A percentile compares a stretch with the other conserved stretches of the same genome.
Conservation (phyloP, 108 stramenopile genomes). For the Cyclostephanos tholiformis region DNA sequence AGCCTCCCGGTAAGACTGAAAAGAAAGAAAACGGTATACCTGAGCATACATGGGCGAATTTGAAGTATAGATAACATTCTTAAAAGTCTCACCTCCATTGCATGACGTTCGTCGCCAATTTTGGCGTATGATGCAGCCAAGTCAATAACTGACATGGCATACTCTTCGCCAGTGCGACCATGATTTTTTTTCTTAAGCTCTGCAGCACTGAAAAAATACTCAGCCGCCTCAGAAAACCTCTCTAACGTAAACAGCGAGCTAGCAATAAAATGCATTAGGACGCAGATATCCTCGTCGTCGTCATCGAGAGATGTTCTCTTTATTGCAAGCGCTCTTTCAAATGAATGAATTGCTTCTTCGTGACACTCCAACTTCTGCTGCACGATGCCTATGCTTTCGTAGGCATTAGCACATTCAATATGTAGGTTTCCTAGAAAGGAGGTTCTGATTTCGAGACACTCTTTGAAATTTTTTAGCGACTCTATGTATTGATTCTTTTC, state of each 20-base stretch:
- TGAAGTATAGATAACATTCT: not conserved
- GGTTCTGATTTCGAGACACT: slow-evolving; percentile 37
- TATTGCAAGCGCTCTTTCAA: slow-evolving; percentile 52
- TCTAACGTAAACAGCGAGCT: slow-evolving; percentile 40
- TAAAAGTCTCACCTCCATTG: slow-evolving; percentile 37
- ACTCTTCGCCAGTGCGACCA: slow-evolving; percentile 38
- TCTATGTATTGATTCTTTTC: slow-evolving; percentile 35
- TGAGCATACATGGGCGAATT: not conserved
- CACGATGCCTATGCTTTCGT: slow-evolving; percentile 58
- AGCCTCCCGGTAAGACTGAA: slow-evolving; percentile 44
- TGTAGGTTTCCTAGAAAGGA: slow-evolving; percentile 38
- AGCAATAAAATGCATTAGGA: slow-evolving; percentile 51
- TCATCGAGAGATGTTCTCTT: slow-evolving; percentile 42
- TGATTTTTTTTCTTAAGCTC: slow-evolving; percentile 27
- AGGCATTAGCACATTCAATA: slow-evolving; percentile 44
- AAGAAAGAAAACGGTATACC: not conserved
- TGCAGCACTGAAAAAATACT: slow-evolving; percentile 40
- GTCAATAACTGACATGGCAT: slow-evolving; percentile 47
- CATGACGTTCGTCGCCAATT: slow-evolving; percentile 33
- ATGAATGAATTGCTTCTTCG: slow-evolving; percentile 41
- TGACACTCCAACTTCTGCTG: slow-evolving; percentile 48
- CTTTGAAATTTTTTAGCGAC: slow-evolving; percentile 41
- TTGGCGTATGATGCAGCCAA: slow-evolving; percentile 48
- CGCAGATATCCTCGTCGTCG: slow-evolving; percentile 40
- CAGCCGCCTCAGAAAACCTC: slow-evolving; percentile 30